Base-by-base conservation (phyloP, 164 flowering plant species). In the Protea cynaroides region DNA sequence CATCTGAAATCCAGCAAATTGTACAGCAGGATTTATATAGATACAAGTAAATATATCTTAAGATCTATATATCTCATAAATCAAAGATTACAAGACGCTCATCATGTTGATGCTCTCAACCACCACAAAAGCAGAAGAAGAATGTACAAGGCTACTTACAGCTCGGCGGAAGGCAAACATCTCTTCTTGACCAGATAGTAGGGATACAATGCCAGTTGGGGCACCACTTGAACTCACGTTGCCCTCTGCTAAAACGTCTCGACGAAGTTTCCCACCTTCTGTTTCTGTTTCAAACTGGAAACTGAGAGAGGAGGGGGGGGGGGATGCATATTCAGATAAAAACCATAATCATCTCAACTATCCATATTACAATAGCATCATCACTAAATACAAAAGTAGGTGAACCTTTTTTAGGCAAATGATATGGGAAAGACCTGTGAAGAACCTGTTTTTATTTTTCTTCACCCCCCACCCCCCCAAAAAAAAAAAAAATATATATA, bases 121-220 rank as follows among this genome's bases (percentile, higher is more conserved):
- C 0, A 24, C 8, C 60, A 17, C 49, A 63, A 29, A 17, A 13
- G 14, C 3, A 17, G 25, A 8, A 47, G 3, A 8, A 53, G 15
- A 19, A 52, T 25, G 29, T 22, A 59, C 18, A 24, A 61, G 66
- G 43, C 11, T 43, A 82, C 92, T 81, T 77, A 94, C 97, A 38
- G 97, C 99, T 75, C 96, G 83, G 37, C 83, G 85, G 71, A 94
- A 94, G 61, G 99, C 99, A 83, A 94, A 94, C 89, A 82, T 84
- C 79, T 94, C 99, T 71, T 94, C 99, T 79, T 89, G 83, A 61
- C 96, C 92, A 36, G 99, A 91, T 44, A 91, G 75, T 71, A 91
- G 71, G 56, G 95, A 81, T 44, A 69, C 73, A 50, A 95, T 91
- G 1, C 84, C 83, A 72, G 82, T 24, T 56, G 92, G 81, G 40